Evolutionary conservation across 345 rosid species (phyloP), one percentile per base, ranked within the genome.

Genomic region (sweet orange (Citrus sinensis)): DNA sequence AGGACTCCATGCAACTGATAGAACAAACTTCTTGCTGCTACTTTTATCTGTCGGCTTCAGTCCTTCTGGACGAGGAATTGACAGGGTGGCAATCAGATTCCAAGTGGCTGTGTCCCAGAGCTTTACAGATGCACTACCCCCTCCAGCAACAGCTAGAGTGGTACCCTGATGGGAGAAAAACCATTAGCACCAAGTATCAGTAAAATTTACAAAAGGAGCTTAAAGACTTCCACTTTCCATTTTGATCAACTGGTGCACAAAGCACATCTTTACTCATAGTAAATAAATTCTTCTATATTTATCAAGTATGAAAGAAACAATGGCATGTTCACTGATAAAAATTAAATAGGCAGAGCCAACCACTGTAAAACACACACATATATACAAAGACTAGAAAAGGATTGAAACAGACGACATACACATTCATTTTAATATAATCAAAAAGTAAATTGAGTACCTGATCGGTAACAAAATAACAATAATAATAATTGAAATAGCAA

Each of bases 21-120:
- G 89, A 7, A 91, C 98, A 61, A 96, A 96, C 83, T 94, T 96
- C 87, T 92, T 96, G 90, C 89, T 91, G 87, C 87, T 87, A 77
- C 85, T 87, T 87, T 94, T 96, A 65, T 96, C 98, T 1, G 94
- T 82, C 14, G 93, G 93, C 82, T 96, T 96, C 13, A 87, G 83
- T 75, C 87, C 92, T 75, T 96, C 98, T 19, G 93, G 98, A 32
- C 92, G 93, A 46, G 99, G 98, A 74, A 96, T 81, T 27, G 94
- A 85, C 35, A 92, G 87, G 70, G 92, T 89, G 30, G 93, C 80
- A 73, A 82, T 78, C 80, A 94, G 78, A 79, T 87, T 92, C 99
- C 99, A 96, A 66, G 97, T 89, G 68, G 93, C 91, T 37, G 98
- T 94, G 87, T 96, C 97, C 99, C 98, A 96, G 39, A 94, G 92